These are phyloP conservation scores for Earliella scabrosa DNA, from an alignment of 1,284 basidiomycete genomes.

Conservation along the genomic window DNA sequence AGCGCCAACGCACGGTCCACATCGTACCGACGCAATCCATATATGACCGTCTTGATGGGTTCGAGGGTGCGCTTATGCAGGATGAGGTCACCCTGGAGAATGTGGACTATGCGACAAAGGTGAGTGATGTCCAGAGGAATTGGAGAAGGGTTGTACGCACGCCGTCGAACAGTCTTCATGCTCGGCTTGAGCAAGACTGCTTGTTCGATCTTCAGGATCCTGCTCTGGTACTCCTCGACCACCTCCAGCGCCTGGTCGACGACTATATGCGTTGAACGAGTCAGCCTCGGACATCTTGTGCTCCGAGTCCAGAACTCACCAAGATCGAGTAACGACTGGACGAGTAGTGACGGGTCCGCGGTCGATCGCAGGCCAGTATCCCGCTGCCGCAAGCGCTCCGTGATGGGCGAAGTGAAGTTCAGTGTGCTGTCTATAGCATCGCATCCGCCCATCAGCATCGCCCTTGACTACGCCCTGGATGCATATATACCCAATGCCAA, in stretches of 20 bases:
- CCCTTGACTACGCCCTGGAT: too few species aligned
- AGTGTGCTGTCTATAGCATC: conserved; percentile 40
- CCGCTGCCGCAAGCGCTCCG: conserved; percentile 53
- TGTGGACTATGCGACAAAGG: conserved; percentile 54
- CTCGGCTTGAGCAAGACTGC: conserved; percentile 60
- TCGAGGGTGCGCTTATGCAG: conserved; percentile 71
- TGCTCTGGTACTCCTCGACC: conserved; percentile 65
- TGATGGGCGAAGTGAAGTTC: conserved; percentile 59
- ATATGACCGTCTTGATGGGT: conserved; percentile 69
- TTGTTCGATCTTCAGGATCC: conserved; percentile 63
- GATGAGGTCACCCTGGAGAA: conserved; percentile 72
- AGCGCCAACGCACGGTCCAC: conserved; percentile 64
- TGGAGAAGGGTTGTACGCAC: conserved; percentile 45
- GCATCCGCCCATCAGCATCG: background rate
- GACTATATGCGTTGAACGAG: conserved; percentile 39
- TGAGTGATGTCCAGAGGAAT: background rate
- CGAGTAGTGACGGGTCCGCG: conserved; percentile 63
- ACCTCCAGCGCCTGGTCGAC: conserved; percentile 72
- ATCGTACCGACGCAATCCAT: conserved; percentile 68
- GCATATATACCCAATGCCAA: background rate
- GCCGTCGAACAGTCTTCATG: conserved; percentile 58
- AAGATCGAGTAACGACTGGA: conserved; percentile 66
- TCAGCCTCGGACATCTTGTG: background rate
- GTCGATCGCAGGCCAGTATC: conserved; percentile 64
- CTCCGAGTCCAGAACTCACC: conserved; percentile 39